These are phyloP conservation scores for Acacia acuminata DNA, from an alignment of 306 rosid genomes.

Conservation along the genomic window DNA sequence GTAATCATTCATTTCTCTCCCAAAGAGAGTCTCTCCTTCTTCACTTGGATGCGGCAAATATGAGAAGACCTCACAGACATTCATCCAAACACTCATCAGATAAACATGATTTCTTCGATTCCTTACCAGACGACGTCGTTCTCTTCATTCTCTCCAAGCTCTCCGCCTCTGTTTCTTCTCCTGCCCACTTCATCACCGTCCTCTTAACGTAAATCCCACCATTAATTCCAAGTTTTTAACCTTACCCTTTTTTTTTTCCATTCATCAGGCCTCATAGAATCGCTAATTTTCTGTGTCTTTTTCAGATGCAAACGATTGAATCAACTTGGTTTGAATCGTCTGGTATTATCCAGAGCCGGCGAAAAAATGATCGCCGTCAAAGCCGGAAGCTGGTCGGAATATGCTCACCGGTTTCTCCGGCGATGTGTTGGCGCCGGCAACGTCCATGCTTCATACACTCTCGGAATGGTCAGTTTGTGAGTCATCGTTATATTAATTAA, in stretches of 20 bases:
- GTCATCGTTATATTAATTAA: no score
- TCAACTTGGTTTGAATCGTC: slow-evolving; percentile 55
- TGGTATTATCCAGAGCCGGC: slow-evolving; percentile 64
- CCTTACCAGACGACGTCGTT: slow-evolving; percentile 72
- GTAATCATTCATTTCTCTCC: not conserved
- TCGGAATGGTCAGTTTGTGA: slow-evolving; percentile 78
- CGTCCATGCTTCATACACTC: slow-evolving; percentile 76
- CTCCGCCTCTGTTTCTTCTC: slow-evolving; percentile 67
- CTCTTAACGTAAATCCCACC: slow-evolving; percentile 54
- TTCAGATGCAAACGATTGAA: slow-evolving; percentile 72
- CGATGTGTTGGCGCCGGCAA: slow-evolving; percentile 72
- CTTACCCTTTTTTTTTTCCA: not conserved
- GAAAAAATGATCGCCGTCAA: slow-evolving; percentile 48
- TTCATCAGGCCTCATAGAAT: not conserved
- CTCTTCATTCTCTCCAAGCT: slow-evolving; percentile 66
- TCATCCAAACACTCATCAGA: not conserved
- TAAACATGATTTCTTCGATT: slow-evolving; percentile 53
- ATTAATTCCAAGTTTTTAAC: not conserved
- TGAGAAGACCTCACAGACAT: slow-evolving; percentile 43
- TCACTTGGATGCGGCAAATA: not conserved
- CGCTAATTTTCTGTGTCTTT: not conserved
- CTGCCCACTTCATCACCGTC: slow-evolving; percentile 58
- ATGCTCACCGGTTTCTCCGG: slow-evolving; percentile 61
- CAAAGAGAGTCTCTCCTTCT: not conserved
- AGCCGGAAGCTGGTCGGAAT: slow-evolving; percentile 67